These are phyloP conservation scores for Tausonia pullulans DNA, from an alignment of 1,284 basidiomycete genomes.

Conservation along the genomic window DNA sequence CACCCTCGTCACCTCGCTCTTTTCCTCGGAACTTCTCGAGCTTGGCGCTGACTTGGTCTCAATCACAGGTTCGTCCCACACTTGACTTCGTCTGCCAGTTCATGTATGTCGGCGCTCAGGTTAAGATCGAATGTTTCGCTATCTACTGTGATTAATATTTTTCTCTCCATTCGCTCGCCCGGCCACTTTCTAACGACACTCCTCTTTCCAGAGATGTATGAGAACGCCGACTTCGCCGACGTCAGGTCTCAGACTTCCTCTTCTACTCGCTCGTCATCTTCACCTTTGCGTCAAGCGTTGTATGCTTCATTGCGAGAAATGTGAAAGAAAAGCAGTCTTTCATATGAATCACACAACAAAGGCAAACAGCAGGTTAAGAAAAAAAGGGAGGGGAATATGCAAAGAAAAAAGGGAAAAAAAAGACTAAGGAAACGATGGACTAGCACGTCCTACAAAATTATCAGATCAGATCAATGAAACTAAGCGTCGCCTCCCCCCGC, in stretches of 20 bases:
- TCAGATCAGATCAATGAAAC: too few relatives aligned
- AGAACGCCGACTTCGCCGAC: constrained; percentile 47
- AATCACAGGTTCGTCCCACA: constrained; percentile 52
- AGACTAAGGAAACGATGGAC: not conserved
- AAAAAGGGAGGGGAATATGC: not conserved
- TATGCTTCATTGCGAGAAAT: too few relatives aligned
- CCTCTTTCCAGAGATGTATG: constrained; percentile 60
- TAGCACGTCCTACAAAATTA: too few relatives aligned
- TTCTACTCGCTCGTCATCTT: constrained; percentile 64
- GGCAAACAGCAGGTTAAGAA: not conserved
- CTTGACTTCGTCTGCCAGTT: constrained; percentile 64
- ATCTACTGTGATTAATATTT: too few relatives aligned
- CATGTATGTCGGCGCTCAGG: constrained; percentile 44
- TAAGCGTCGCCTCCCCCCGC: too few relatives aligned
- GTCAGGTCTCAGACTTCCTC: constrained; percentile 51
- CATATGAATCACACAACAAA: too few relatives aligned
- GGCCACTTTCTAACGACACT: constrained; percentile 54
- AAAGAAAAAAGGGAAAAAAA: not conserved
- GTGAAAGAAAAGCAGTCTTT: too few relatives aligned
- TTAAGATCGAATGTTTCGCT: too few relatives aligned
- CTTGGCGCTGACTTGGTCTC: constrained; percentile 18
- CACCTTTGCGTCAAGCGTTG: constrained; percentile 32
- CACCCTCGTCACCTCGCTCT: constrained; percentile 60
- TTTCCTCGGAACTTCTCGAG: constrained; percentile 31
- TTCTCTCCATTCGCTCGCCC: constrained; percentile 32